phyloP scores from a whole-genome alignment of 129 eudicot species.

The Saussurea involucrata region DNA sequence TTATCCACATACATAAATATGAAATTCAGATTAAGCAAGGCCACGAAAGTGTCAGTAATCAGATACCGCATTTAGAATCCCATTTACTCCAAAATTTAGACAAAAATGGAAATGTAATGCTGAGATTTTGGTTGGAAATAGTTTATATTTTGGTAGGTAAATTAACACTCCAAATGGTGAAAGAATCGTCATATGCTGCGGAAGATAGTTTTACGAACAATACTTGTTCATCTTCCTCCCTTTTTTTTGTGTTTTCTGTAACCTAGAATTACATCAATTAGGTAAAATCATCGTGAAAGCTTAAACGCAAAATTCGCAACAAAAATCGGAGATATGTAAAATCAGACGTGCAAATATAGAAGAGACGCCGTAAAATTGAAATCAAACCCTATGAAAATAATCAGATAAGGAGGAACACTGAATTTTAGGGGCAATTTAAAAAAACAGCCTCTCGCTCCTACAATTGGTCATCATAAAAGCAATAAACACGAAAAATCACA shows the following conservation, averaged over 20 bases:
- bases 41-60: background rate
- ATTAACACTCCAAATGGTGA: background rate
- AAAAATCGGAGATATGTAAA: background rate
- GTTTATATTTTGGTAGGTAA: background rate
- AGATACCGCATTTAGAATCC: background rate
- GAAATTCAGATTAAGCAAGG: background rate
- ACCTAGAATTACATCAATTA: background rate
- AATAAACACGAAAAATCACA: background rate
- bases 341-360: conserved; percentile 2
- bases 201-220: background rate
- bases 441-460: background rate
- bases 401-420: background rate
- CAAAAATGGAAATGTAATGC: background rate
- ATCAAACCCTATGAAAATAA: conserved; percentile 4
- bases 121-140: background rate
- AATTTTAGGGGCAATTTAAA: background rate
- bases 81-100: background rate
- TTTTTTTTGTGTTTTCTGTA: background rate
- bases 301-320: background rate
- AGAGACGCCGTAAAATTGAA: background rate
- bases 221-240: background rate
- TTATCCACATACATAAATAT: background rate
- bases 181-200: background rate
- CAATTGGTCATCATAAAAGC: background rate
- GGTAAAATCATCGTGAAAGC: conserved; percentile 1